Evolutionary conservation across 306 rosid species (phyloP).

Genomic region (Prunus persica): DNA sequence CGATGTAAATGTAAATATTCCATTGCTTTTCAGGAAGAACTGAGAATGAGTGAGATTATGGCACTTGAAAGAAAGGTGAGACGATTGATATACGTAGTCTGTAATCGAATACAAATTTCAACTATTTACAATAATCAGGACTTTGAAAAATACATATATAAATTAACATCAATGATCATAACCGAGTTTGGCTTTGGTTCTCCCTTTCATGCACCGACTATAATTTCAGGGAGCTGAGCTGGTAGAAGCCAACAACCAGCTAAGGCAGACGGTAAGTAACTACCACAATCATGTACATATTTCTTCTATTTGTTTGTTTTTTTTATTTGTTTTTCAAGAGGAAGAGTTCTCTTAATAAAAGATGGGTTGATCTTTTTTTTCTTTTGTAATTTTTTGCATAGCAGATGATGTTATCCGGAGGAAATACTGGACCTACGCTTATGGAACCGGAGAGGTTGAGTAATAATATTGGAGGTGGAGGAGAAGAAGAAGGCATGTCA

Average conservation of each 20-base stretch:
- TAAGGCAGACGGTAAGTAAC: constrained; percentile 20
- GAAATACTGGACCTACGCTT: neutral
- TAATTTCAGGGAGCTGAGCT: constrained; percentile 21
- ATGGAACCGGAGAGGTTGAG: neutral
- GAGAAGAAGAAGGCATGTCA: neutral
- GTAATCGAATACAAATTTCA: neutral
- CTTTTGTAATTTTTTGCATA: neutral
- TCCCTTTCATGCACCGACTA: neutral
- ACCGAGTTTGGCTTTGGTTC: neutral
- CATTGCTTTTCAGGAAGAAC: constrained; percentile 17
- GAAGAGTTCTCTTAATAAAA: neutral
- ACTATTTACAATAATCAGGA: neutral
- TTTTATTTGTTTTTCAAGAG: neutral
- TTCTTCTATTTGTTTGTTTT: neutral
- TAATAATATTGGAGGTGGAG: neutral
- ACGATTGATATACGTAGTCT: neutral
- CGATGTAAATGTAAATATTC: neutral
- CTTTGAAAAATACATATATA: neutral
- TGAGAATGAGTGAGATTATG: constrained; percentile 20
- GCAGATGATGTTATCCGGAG: neutral
- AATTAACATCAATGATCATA: neutral
- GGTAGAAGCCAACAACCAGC: constrained; percentile 21
- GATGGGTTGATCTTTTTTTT: neutral
- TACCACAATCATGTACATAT: neutral
- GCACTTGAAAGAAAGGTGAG: constrained; percentile 28